Conservation (phyloP, 1,284 basidiomycete species). For the Ustilago nuda region DNA sequence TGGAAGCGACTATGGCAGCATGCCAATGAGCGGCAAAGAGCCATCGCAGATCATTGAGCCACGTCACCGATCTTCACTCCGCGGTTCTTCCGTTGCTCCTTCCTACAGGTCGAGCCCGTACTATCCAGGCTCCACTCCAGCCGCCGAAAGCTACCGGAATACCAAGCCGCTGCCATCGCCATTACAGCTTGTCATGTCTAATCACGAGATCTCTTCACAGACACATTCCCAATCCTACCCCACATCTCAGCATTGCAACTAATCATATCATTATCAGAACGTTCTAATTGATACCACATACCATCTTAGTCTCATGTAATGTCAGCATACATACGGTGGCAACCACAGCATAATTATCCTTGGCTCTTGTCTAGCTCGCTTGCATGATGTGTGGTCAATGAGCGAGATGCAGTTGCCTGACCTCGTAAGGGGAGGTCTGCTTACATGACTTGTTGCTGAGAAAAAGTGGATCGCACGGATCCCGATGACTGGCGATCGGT, state of each 20-base stretch:
- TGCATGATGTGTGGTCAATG: too few relatives aligned
- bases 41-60: conserved; percentile 1
- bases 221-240: conserved; percentile 7
- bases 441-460: too few relatives aligned
- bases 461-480: too few relatives aligned
- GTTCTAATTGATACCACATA: neutral
- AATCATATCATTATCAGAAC: neutral
- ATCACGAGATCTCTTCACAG: conserved; percentile 14
- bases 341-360: neutral
- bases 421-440: too few relatives aligned
- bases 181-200: conserved; percentile 28
- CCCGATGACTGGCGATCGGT: too few relatives aligned
- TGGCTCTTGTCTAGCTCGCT: neutral
- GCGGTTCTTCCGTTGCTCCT: neutral
- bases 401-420: neutral
- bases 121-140: neutral
- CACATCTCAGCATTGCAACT: conserved; percentile 26
- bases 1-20: neutral
- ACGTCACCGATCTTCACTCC: conserved; percentile 4
- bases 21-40: neutral
- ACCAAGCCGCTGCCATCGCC: conserved; percentile 28
- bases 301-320: neutral
- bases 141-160: neutral
- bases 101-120: neutral
- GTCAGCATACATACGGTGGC: neutral